These are phyloP conservation scores for Tephrocybe sp. DNA, from an alignment of 768 basidiomycete genomes.

Conservation along the genomic window DNA sequence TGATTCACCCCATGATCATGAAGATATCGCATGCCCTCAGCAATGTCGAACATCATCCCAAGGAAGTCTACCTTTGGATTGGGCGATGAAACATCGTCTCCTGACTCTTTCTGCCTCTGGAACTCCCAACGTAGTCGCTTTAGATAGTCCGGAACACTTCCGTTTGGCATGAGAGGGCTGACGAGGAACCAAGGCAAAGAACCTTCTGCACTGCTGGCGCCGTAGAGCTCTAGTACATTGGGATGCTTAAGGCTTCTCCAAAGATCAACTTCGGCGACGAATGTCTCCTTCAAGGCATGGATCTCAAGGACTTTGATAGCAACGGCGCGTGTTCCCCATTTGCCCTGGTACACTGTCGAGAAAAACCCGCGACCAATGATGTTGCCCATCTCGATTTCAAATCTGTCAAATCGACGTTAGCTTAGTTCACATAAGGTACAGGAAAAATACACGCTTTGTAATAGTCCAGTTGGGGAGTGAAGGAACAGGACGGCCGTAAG, in stretches of 20 bases:
- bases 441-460: slow-evolving; percentile 41
- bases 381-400: slow-evolving; percentile 69
- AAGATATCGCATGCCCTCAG: slow-evolving; percentile 77
- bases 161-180: slow-evolving; percentile 68
- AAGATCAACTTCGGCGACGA: slow-evolving; percentile 66
- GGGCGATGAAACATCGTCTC: slow-evolving; percentile 4
- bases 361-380: slow-evolving; percentile 74
- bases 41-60: slow-evolving; percentile 67
- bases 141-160: slow-evolving; percentile 58
- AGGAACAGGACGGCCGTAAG: slow-evolving; percentile 9
- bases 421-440: not conserved
- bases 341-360: slow-evolving; percentile 72
- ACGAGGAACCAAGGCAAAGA: slow-evolving; percentile 79
- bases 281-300: slow-evolving; percentile 50
- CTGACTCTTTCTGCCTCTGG: slow-evolving; percentile 3
- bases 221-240: slow-evolving; percentile 70
- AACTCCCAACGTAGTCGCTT: slow-evolving; percentile 25
- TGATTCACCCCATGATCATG: slow-evolving; percentile 66
- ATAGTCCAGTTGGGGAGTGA: slow-evolving; percentile 73
- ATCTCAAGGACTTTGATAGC: slow-evolving; percentile 70
- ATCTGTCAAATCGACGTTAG: slow-evolving; percentile 31
- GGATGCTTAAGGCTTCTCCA: slow-evolving; percentile 73
- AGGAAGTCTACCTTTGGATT: slow-evolving; percentile 35
- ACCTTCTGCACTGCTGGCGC: slow-evolving; percentile 67
- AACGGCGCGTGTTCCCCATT: slow-evolving; percentile 61